A percentile compares a stretch with the other conserved stretches of the same genome.
phyloP scores from a whole-genome alignment of 1,139 yeast species.

The Entelexis paramagnoliae region DNA sequence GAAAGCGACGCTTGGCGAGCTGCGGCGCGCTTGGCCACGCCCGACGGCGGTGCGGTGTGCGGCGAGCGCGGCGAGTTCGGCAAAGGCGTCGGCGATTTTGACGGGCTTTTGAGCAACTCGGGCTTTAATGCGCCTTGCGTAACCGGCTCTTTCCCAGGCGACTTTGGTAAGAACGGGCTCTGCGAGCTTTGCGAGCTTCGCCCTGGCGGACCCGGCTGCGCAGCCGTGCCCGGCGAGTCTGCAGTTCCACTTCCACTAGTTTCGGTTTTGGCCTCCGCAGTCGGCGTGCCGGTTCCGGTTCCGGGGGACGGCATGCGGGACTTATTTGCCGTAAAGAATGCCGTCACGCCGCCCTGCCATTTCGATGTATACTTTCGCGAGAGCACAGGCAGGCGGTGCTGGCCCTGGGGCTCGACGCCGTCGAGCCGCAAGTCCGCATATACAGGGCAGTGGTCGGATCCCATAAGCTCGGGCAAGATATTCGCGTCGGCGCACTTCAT shows the following conservation, averaged over 20 bases:
- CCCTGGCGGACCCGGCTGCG: too few species aligned
- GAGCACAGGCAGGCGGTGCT: conserved; percentile 11
- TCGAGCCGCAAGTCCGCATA: conserved; percentile 47
- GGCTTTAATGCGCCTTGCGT: too few species aligned
- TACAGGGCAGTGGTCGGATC: conserved; percentile 94
- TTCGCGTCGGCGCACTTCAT: conserved; percentile 43
- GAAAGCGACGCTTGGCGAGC: conserved; percentile 3
- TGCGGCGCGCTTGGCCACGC: neutral
- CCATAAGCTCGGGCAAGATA: conserved; percentile 59
- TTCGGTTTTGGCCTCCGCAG: neutral
- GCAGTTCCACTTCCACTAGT: neutral
- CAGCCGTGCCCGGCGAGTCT: too few species aligned
- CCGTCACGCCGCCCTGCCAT: conserved; percentile 11
- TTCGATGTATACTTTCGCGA: conserved; percentile 2
- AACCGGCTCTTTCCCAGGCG: too few species aligned
- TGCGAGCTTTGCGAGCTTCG: too few species aligned
- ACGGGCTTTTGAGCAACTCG: too few species aligned
- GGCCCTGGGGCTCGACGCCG: conserved; percentile 7
- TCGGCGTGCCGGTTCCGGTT: too few species aligned
- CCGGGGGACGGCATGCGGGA: neutral
- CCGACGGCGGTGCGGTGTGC: neutral
- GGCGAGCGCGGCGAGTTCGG: neutral
- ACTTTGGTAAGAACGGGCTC: too few species aligned
- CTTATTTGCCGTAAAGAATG: conserved; percentile 2
- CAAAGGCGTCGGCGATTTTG: neutral